Base-by-base conservation (phyloP, 257 asterid species). In the Voacanga thouarsii region DNA sequence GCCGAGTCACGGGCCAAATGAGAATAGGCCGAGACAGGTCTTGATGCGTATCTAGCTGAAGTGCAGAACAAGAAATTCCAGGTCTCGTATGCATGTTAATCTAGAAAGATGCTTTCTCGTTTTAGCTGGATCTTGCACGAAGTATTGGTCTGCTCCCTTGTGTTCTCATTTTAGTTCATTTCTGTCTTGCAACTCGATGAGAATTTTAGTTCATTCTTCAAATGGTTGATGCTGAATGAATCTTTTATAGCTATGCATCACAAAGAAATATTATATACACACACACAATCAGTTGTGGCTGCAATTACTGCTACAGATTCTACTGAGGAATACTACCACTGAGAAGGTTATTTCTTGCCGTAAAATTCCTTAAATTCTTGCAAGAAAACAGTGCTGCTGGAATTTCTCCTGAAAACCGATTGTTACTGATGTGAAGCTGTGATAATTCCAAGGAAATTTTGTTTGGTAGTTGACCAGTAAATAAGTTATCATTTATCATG, bases 321-420 rank as follows among this genome's bases (percentile, higher is more conserved):
- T 33, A 33, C 37, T 82, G 84, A n/a, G 98, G 94, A 70, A 94
- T 83, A 12, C 61, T 57, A 4, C 98, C 91, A 11, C 59, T 85
- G 3, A 94, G 72, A 19, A 74, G 81, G 79, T 94, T 94, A 85
- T 89, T 82, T 55, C 94, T 89, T 11, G 92, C 97, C 83, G 67
- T 79, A 43, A 92, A 81, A 50, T 3, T 90, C 23, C 39, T 65
- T 77, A 93, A 30, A 37, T 64, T 80, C 75, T 65, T 39, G 92
- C 96, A 92, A 49, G 94, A 86, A 71, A 96, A 86, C 23, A 91
- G 79, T 2, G 84, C 88, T 0, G 71, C 71, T 6, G 96, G 98
- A 74, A 95, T 86, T 18, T 85, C 85, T 9, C 99, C 99, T 0
- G 91, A 88, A 77, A 93, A 86, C 80, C 53, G 78, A 83, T 95